Conservation (phyloP, 441 rosid species). For the Arabidopsis lyrata region DNA sequence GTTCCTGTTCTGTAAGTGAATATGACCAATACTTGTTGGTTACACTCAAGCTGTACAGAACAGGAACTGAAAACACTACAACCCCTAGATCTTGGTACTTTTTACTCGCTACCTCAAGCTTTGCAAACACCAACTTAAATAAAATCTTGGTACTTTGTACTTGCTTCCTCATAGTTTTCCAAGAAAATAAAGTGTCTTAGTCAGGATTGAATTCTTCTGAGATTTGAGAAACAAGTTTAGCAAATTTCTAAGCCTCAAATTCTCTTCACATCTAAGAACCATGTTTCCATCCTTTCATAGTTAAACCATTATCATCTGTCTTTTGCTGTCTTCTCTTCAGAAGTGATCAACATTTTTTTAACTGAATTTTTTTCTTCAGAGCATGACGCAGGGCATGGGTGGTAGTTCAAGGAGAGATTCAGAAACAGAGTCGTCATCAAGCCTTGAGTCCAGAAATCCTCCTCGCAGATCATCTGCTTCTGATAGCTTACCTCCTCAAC, state of each 20-base stretch:
- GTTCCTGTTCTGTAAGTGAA: neutral
- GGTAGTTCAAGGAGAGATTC: slow-evolving; percentile 71
- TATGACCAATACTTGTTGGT: slow-evolving; percentile 11
- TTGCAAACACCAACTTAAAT: slow-evolving; percentile 8
- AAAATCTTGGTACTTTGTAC: neutral
- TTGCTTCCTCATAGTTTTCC: slow-evolving; percentile 4
- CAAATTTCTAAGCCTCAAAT: neutral
- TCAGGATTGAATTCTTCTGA: neutral
- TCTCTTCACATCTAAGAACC: slow-evolving; percentile 12
- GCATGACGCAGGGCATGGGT: slow-evolving; percentile 64
- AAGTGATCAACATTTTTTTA: slow-evolving; percentile 8
- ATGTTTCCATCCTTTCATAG: neutral
- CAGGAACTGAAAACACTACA: neutral
- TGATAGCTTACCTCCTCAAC: slow-evolving; percentile 87
- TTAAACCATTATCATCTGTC: neutral
- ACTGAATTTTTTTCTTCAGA: slow-evolving; percentile 48
- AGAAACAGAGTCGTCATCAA: slow-evolving; percentile 68
- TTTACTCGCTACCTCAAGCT: neutral
- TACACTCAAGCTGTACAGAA: neutral
- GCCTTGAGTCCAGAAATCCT: slow-evolving; percentile 71
- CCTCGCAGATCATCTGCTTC: slow-evolving; percentile 83
- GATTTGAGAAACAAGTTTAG: neutral
- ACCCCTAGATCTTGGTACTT: neutral
- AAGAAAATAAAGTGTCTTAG: slow-evolving; percentile 21
- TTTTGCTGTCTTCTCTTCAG: slow-evolving; percentile 3